A percentile compares a stretch with the other conserved stretches of the same genome.
Evolutionary conservation across 345 rosid species (phyloP).

Genomic region (Citrus trifoliata): DNA sequence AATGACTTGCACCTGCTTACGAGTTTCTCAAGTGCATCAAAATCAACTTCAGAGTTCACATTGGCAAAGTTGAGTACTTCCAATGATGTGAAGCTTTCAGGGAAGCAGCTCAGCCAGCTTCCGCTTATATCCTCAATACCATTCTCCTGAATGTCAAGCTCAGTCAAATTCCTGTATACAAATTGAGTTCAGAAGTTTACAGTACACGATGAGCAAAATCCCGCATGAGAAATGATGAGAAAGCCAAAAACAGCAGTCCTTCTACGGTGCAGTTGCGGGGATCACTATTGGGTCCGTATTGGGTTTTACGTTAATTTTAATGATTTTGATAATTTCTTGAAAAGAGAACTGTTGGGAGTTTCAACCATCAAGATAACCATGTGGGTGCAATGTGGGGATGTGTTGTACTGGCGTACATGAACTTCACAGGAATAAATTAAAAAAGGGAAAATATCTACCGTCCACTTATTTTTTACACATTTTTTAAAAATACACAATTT

Average conservation of each 20-base stretch:
- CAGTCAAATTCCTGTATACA: conserved; percentile 55
- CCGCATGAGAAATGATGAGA: neutral
- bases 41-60: conserved; percentile 45
- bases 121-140: conserved; percentile 55
- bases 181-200: conserved; percentile 13
- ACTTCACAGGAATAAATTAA: too few species aligned
- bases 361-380: too few species aligned
- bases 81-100: conserved; percentile 51
- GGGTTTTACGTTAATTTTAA: neutral
- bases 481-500: too few species aligned
- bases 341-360: too few species aligned
- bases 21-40: conserved; percentile 59
- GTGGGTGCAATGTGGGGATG: too few species aligned
- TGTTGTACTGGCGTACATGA: too few species aligned
- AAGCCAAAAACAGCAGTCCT: neutral
- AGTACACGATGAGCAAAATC: neutral
- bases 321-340: neutral
- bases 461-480: too few species aligned
- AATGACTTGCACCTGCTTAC: conserved; percentile 52
- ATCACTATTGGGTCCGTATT: neutral
- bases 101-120: conserved; percentile 61
- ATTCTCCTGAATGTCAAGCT: conserved; percentile 66
- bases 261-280: neutral
- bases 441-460: too few species aligned
- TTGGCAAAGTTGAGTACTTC: conserved; percentile 59